Base-by-base conservation (phyloP, 1,139 yeast species). In the Lodderomyces elongisporus region DNA sequence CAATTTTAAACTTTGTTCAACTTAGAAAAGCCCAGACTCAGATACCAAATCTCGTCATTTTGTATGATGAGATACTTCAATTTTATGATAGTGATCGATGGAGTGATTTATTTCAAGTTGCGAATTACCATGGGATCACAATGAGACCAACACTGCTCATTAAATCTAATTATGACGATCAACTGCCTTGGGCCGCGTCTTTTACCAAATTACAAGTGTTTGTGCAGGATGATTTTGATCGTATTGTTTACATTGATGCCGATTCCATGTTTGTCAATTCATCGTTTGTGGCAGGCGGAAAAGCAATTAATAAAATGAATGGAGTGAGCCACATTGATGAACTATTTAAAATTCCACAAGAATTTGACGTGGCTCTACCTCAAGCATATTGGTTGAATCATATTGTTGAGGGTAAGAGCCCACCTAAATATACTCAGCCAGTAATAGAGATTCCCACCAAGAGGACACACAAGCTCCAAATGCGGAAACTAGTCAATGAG, bases 181-280 rank as follows among this genome's bases (percentile, higher is more conserved):
- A 49, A 14, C 43, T 56, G 3, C 50, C 60, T 26, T 77, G 83
- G 83, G 46, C 58, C 3, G 60, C 67, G 7, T 71, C 79, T 31
- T 70, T 73, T 41, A 76, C 82, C 0, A 77, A 78, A 44, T 54
- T 77, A 25, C 62, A 68, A 40, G 64, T 74, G 0, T 78, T 78
- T 47, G 62, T 66, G 38, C 66, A 66, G 43, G 58, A 62, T 1
- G 66, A 73, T 27, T 79, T 62, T 31, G 62, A 58, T 26, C 42
- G 63, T 22, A 40, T 64, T 21, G 58, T 64, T 4, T 63, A 52
- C 37, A 62, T 64, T 41, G 77, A 71, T 47, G 56, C 73, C 1
- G 77, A 70, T 45, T 56, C 71, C 9, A 56, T 62, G 55, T 41
- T 71, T 14, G 33, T 47, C 8, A 41, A 47, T 39, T 26, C 29